These are phyloP conservation scores for Aspergillus oerlinghausenensis DNA, from an alignment of 2,329 filamentous ascomycete species.

Conservation along the genomic window DNA sequence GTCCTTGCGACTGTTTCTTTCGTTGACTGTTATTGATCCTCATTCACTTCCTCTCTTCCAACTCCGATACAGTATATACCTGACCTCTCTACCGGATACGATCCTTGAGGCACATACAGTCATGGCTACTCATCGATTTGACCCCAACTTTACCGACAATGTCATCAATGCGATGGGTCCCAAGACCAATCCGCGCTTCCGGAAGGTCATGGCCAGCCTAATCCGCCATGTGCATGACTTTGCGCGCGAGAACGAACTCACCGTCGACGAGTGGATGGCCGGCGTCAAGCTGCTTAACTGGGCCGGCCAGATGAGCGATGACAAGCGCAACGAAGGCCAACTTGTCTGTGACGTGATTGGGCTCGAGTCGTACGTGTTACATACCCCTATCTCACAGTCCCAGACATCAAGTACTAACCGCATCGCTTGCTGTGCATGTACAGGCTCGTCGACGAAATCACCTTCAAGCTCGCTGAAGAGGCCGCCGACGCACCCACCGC, in stretches of 20 bases:
- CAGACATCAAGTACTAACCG: neutral
- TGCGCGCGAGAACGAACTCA: slow-evolving; percentile 55
- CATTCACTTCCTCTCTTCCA: slow-evolving; percentile 5
- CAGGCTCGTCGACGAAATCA: slow-evolving; percentile 73
- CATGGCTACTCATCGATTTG: slow-evolving; percentile 33
- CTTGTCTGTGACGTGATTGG: slow-evolving; percentile 56
- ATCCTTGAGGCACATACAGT: slow-evolving; percentile 1
- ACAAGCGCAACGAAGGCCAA: slow-evolving; percentile 60
- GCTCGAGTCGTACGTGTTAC: slow-evolving; percentile 48
- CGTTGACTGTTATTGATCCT: neutral
- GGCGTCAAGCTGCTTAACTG: slow-evolving; percentile 57
- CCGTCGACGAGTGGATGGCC: slow-evolving; percentile 56
- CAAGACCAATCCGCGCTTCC: slow-evolving; percentile 62
- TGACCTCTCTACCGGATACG: neutral
- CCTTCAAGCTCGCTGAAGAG: slow-evolving; percentile 58
- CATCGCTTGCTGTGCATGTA: neutral
- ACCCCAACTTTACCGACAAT: slow-evolving; percentile 57
- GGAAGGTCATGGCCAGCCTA: slow-evolving; percentile 54
- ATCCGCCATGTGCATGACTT: slow-evolving; percentile 57
- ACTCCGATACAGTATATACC: neutral
- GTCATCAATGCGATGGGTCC: slow-evolving; percentile 72
- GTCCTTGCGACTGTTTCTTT: neutral
- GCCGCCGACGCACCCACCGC: slow-evolving; percentile 58
- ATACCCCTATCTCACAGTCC: neutral
- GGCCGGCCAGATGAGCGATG: slow-evolving; percentile 59